Base-by-base conservation (phyloP, 129 eudicot species). In the Pseudognaphalium luteoalbum region DNA sequence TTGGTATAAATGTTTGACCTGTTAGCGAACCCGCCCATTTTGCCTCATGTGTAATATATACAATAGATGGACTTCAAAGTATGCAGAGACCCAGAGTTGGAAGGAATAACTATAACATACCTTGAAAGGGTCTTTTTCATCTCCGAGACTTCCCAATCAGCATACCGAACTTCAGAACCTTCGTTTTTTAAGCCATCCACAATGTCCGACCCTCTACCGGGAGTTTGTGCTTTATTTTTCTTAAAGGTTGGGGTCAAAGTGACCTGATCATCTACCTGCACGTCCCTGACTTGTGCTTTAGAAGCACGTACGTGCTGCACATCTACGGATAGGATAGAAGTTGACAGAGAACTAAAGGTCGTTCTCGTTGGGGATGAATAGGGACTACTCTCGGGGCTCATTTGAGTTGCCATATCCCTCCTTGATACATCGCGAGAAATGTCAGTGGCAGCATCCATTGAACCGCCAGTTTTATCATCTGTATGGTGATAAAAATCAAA, bases 351-450 rank as follows among this genome's bases (percentile, higher is more conserved):
- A 85, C 77, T 85, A 37, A 91, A 85, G 21, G 80, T 85, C 22
- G 64, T 78, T 47, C 81, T 77, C 17, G 67, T 56, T 5, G 93
- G 86, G 61, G 97, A 93, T 37, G 96, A 88, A 30, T 39, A 73
- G 11, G 82, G 81, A 82, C 96, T 87, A 71, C 87, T 81, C 73
- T 86, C 97, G 3, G 97, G 98, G 83, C 98, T 93, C 98, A 93
- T 93, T 71, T 93, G 98, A 22, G 98, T 93, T 37, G 98, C 98
- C 96, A 93, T 87, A 84, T 93, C 98, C 76, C 98, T 90, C 75
- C 98, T 85, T 68, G 96, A 90, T 59, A 82, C 85, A 67, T 52
- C 92, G 39, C 87, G 86, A 41, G 91, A 88, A 44, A 90, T 70
- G 63, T 73, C 73, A 30, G 76, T 74, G 61, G 83, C 83, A 30